phyloP scores from a whole-genome alignment of 169 alveolate species.

The Plasmodium sp. region DNA sequence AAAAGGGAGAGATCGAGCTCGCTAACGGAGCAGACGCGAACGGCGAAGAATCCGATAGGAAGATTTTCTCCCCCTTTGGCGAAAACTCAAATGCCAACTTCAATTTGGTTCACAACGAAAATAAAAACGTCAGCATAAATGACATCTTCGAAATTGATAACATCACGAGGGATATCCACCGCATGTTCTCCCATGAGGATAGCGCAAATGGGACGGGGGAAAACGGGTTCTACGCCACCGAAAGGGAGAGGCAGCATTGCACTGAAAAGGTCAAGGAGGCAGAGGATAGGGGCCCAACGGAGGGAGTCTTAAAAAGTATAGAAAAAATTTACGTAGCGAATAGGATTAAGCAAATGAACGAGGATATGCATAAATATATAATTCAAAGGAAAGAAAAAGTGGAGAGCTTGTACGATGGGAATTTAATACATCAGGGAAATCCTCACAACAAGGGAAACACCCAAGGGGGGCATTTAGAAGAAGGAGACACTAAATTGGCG shows the following conservation, averaged over 20 bases:
- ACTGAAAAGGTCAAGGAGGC: not conserved
- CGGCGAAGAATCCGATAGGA: not conserved
- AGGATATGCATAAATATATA: slow-evolving; percentile 19
- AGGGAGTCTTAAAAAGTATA: not conserved
- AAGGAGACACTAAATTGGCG: not conserved
- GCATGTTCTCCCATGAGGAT: slow-evolving; percentile 6
- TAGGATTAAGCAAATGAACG: slow-evolving; percentile 6
- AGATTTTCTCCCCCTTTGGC: not conserved
- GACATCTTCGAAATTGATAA: slow-evolving; percentile 65
- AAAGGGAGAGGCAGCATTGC: not conserved
- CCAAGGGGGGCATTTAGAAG: not conserved
- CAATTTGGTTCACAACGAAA: slow-evolving; percentile 11
- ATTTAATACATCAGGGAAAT: not conserved
- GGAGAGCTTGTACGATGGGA: not conserved
- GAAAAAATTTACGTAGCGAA: slow-evolving; percentile 22
- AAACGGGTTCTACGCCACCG: not conserved
- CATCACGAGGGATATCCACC: slow-evolving; percentile 29
- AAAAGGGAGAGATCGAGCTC: not conserved
- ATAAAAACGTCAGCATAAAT: slow-evolving; percentile 40
- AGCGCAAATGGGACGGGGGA: not conserved
- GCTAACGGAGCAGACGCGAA: not conserved
- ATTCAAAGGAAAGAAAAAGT: slow-evolving; percentile 14
- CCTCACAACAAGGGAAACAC: not conserved
- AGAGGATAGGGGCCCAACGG: not conserved
- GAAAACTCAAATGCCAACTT: not conserved